A percentile compares a stretch with the other conserved stretches of the same genome.
phyloP scores from a whole-genome alignment of 192 early-diverging fungal genomes.

The Linnemannia elongata region DNA sequence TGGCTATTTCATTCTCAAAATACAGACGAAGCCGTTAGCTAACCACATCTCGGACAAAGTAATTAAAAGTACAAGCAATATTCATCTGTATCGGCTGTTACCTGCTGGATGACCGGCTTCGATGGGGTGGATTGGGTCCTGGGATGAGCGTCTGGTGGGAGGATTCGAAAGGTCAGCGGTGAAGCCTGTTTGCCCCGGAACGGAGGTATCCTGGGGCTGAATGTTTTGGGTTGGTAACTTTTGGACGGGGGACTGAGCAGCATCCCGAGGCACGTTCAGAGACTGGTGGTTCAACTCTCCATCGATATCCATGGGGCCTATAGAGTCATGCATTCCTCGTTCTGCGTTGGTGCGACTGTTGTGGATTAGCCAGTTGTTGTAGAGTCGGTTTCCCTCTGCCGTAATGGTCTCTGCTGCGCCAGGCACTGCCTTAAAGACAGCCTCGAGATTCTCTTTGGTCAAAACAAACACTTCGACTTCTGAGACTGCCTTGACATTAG shows the following conservation, averaged over 20 bases:
- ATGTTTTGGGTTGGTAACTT: neutral
- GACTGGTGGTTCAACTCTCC: constrained; percentile 11
- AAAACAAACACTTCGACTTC: constrained; percentile 64
- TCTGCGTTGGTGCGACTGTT: neutral
- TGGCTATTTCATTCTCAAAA: neutral
- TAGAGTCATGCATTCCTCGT: neutral
- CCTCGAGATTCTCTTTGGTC: constrained; percentile 52
- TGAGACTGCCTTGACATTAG: constrained; percentile 61
- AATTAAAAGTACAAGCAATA: neutral
- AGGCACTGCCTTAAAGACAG: constrained; percentile 55
- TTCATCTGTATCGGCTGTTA: neutral
- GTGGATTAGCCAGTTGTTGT: constrained; percentile 40
- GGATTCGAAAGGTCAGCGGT: neutral
- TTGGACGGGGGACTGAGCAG: neutral
- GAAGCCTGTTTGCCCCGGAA: neutral
- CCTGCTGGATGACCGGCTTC: constrained; percentile 38
- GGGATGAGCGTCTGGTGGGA: neutral
- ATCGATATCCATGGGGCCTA: neutral
- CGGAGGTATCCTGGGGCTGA: neutral
- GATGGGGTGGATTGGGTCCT: constrained; percentile 27
- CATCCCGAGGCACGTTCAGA: constrained; percentile 13
- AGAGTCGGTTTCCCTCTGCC: constrained; percentile 35
- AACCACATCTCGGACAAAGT: neutral
- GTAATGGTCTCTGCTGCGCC: constrained; percentile 53
- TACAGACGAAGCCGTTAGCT: neutral